Evolutionary conservation across 2,329 filamentous ascomycete species (phyloP).

Genomic region (Talaromyces pinophilus): DNA sequence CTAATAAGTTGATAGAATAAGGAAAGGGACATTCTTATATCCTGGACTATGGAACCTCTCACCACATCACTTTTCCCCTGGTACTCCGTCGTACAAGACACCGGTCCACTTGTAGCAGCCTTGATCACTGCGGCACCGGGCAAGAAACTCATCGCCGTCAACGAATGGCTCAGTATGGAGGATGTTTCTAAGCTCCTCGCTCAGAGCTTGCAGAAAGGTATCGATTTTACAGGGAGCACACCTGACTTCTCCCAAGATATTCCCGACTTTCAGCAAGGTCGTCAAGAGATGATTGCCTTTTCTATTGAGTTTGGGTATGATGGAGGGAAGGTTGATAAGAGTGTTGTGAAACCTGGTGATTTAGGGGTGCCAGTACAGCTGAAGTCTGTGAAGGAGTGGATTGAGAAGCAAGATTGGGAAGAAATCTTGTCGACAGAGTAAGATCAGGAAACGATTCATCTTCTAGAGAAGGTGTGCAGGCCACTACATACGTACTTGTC

Average conservation of each 20-base stretch:
- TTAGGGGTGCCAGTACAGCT: background rate
- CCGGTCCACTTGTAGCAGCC: background rate
- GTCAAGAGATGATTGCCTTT: background rate
- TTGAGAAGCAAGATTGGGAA: background rate
- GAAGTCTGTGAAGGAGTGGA: background rate
- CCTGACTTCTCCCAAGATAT: background rate
- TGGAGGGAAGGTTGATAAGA: background rate
- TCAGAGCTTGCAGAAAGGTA: background rate
- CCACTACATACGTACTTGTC: no score
- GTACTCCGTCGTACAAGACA: slow-evolving; percentile 7
- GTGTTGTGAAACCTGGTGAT: background rate
- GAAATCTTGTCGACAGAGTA: background rate
- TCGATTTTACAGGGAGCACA: background rate
- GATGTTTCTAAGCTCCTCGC: background rate
- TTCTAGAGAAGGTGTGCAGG: no score
- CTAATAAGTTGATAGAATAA: background rate
- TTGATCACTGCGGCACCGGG: background rate
- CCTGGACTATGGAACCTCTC: background rate
- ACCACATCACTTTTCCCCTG: background rate
- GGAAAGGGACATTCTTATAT: background rate
- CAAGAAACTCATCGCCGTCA: background rate
- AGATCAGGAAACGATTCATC: no score
- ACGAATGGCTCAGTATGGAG: background rate
- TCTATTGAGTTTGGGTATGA: background rate
- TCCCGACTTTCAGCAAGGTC: background rate